A percentile compares a stretch with the other conserved stretches of the same genome.
These are phyloP conservation scores for Geotrichum macrosporum DNA, from an alignment of 1,139 yeast genomes.

Conservation along the genomic window DNA sequence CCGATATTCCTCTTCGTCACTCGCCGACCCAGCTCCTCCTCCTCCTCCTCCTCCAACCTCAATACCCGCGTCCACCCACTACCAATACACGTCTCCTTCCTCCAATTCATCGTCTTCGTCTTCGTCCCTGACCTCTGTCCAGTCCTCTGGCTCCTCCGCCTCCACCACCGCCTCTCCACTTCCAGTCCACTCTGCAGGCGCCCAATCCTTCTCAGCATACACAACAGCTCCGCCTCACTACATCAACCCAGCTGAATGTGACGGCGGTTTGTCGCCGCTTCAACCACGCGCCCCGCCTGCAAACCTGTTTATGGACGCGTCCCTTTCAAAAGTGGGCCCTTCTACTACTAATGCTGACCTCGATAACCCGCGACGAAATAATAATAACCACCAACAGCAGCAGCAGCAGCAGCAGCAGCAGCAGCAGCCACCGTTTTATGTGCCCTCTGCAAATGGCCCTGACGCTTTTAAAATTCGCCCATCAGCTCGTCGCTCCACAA, in stretches of 20 bases:
- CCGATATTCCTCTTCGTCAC: constrained; percentile 6
- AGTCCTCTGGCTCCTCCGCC: not conserved
- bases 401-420: too few relatives aligned
- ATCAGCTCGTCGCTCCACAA: constrained; percentile 29
- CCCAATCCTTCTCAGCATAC: constrained; percentile 3
- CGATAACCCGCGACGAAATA: constrained; percentile 12
- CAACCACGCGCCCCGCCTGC: constrained; percentile 11
- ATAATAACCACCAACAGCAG: too few relatives aligned
- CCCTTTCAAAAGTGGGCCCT: not conserved
- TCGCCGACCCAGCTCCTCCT: not conserved
- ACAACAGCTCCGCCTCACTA: constrained; percentile 7
- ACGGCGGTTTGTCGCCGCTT: not conserved
- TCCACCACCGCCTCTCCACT: constrained; percentile 5
- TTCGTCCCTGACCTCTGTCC: too few relatives aligned
- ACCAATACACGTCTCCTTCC: not conserved
- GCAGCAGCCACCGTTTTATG: too few relatives aligned
- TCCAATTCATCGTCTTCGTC: too few relatives aligned
- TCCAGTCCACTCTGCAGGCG: not conserved
- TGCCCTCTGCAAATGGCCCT: constrained; percentile 28
- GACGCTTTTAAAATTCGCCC: constrained; percentile 23
- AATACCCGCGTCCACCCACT: too few relatives aligned
- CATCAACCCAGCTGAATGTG: not conserved
- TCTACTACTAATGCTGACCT: not conserved
- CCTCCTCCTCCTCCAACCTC: not conserved
- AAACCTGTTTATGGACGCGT: constrained; percentile 9